Evolutionary conservation across 768 basidiomycete species (phyloP).

Genomic region (Trametes cubensis): DNA sequence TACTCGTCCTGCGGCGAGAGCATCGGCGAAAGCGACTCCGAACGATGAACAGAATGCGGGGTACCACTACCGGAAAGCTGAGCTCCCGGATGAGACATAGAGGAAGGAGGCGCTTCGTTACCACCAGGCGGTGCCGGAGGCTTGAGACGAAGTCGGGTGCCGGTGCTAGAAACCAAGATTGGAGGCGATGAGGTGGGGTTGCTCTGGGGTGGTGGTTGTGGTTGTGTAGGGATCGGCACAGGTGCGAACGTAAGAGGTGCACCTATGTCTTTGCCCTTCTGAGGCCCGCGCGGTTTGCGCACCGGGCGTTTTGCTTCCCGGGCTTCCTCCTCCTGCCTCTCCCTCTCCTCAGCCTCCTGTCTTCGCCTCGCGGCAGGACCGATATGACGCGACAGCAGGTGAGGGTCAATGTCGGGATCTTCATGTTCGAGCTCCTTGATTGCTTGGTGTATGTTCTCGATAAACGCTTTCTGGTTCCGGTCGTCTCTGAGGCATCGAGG

Average conservation of each 20-base stretch:
- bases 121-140: slow-evolving; percentile 41
- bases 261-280: slow-evolving; percentile 45
- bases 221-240: slow-evolving; percentile 20
- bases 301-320: slow-evolving; percentile 40
- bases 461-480: slow-evolving; percentile 48
- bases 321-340: slow-evolving; percentile 49
- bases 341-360: slow-evolving; percentile 43
- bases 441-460: slow-evolving; percentile 51
- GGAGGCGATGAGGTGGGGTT: slow-evolving; percentile 14
- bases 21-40: slow-evolving; percentile 37
- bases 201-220: slow-evolving; percentile 1
- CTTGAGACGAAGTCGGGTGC: slow-evolving; percentile 52
- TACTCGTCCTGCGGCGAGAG: slow-evolving; percentile 40
- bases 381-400: slow-evolving; percentile 49
- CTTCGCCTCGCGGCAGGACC: slow-evolving; percentile 49
- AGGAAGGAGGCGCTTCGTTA: slow-evolving; percentile 21
- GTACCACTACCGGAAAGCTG: slow-evolving; percentile 21
- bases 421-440: slow-evolving; percentile 48
- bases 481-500: slow-evolving; percentile 50
- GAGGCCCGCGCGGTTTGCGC: slow-evolving; percentile 36
- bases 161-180: slow-evolving; percentile 49
- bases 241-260: slow-evolving; percentile 33
- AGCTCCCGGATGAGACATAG: slow-evolving; percentile 24
- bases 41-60: slow-evolving; percentile 21
- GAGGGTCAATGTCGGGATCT: slow-evolving; percentile 49